A percentile compares a stretch with the other conserved stretches of the same genome.
phyloP scores from a whole-genome alignment of 2,329 filamentous ascomycete genomes.

The Thermothelomyces thermophilus region DNA sequence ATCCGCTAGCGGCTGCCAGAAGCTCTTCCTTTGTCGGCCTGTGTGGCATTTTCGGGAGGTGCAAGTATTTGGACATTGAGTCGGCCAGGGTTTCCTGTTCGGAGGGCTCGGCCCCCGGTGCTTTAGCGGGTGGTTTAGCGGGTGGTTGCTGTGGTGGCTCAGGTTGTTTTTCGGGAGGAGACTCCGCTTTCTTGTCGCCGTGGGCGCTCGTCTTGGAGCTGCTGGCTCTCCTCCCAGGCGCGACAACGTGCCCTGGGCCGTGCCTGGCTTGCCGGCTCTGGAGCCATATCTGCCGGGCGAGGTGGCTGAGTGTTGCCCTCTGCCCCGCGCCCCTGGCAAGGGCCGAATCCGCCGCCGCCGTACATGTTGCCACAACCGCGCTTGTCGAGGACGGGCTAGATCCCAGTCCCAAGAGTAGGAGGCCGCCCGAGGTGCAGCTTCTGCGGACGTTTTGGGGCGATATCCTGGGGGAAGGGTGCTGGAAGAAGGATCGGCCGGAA shows the following conservation, averaged over 20 bases:
- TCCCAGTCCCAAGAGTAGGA: slow-evolving; percentile 44
- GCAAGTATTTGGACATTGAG: slow-evolving; percentile 54
- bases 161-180: slow-evolving; percentile 1
- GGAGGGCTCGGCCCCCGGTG: slow-evolving; percentile 9
- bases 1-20: slow-evolving; percentile 82
- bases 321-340: slow-evolving; percentile 25
- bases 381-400: slow-evolving; percentile 35
- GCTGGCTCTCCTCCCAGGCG: slow-evolving; percentile 28
- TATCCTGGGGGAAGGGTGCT: slow-evolving; percentile 28
- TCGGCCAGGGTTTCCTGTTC: slow-evolving; percentile 39
- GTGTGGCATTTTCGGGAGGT: slow-evolving; percentile 67
- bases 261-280: slow-evolving; percentile 29
- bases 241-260: slow-evolving; percentile 15
- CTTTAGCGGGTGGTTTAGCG: neutral
- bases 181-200: slow-evolving; percentile 16
- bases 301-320: slow-evolving; percentile 30
- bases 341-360: slow-evolving; percentile 34
- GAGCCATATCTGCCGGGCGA: slow-evolving; percentile 35
- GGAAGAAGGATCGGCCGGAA: slow-evolving; percentile 26
- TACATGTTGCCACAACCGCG: slow-evolving; percentile 35
- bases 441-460: slow-evolving; percentile 38
- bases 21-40: slow-evolving; percentile 90
- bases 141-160: slow-evolving; percentile 6
- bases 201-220: slow-evolving; percentile 27
- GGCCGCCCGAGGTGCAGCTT: slow-evolving; percentile 49